Evolutionary conservation across 73 alveolate species (phyloP), one percentile per base, ranked within the genome.

Genomic region (Paramecium sexaurelia): DNA sequence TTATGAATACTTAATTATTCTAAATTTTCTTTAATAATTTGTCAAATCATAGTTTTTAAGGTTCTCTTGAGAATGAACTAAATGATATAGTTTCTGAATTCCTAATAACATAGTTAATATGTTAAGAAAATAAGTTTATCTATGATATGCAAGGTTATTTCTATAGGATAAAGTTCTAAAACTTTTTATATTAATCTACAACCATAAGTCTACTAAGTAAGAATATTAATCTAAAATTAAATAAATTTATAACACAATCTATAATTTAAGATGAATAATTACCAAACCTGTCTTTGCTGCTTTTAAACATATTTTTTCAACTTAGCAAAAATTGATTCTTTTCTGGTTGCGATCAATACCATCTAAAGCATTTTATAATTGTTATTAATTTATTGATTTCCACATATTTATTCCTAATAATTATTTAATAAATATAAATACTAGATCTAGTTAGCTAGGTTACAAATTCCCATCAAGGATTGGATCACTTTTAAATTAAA

Each of bases 261-360:
- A 41, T 75, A 15, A 45, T 40, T 2, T 40, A 78, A 41, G 68
- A 75, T 22, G 90, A 41, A 45, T 78, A 78, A 43, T 78, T 78
- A 19, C 90, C 90, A 40, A 78, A 78, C 90, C 39, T 78, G 36
- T 78, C 90, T 7, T 78, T 78, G 90, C 33, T 29, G 90, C 90
- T 41, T 78, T 78, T 19, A 78, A 17, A 15, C 75, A 41, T 22
- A 41, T 78, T 22, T 37, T 29, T 43, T 78, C 90, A 39, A 78
- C 40, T 26, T 43, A 5, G 19, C 17, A 10, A 41, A 78, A 41
- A 22, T 41, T 78, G 41, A 41, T 19, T 24, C 19, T 29, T 78
- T 78, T 78, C 55, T 19, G 15, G 13, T 78, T 11, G 26, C 20
- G 24, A 78, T 78, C 90, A 32, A 19, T 40, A 24, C 47, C n/a